phyloP scores from a whole-genome alignment of 371 early-diverging fungal genomes.

The Funneliformis caledonium region DNA sequence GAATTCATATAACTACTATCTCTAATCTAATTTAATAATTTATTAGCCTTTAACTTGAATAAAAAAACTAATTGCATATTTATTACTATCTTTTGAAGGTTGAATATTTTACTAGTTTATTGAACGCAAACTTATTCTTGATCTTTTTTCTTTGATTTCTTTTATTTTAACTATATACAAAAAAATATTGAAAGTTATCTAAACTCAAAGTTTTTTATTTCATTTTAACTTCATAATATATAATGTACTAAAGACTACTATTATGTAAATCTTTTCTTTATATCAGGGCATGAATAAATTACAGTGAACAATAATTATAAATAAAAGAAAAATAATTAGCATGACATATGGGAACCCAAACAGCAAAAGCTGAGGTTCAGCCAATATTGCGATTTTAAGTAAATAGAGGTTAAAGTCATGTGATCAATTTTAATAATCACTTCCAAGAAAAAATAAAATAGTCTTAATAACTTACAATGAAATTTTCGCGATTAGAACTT shows the following conservation, averaged over 20 bases:
- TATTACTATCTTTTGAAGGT: not conserved
- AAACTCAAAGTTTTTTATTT: not conserved
- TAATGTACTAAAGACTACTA: conserved; percentile 10
- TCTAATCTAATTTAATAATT: not conserved
- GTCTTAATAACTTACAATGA: too few relatives aligned
- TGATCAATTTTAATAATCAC: too few relatives aligned
- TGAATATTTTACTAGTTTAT: not conserved
- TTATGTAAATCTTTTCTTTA: not conserved
- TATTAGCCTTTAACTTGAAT: not conserved
- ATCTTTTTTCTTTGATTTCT: not conserved
- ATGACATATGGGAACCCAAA: too few relatives aligned
- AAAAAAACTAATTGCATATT: conserved; percentile 9
- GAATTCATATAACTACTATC: not conserved
- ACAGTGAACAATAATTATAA: not conserved
- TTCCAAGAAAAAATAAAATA: too few relatives aligned
- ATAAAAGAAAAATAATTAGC: not conserved
- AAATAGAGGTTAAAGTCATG: too few relatives aligned
- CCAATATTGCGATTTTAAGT: too few relatives aligned
- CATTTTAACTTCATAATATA: not conserved
- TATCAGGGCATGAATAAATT: not conserved
- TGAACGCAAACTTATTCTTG: not conserved
- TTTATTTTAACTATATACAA: not conserved
- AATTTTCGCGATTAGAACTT: too few relatives aligned
- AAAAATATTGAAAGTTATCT: not conserved
- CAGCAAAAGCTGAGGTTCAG: too few relatives aligned